Percentiles rank a stretch among this genome's conserved stretches.
Conservation (phyloP, 2,329 filamentous ascomycete species). For the Colletotrichum lindemuthianum region DNA sequence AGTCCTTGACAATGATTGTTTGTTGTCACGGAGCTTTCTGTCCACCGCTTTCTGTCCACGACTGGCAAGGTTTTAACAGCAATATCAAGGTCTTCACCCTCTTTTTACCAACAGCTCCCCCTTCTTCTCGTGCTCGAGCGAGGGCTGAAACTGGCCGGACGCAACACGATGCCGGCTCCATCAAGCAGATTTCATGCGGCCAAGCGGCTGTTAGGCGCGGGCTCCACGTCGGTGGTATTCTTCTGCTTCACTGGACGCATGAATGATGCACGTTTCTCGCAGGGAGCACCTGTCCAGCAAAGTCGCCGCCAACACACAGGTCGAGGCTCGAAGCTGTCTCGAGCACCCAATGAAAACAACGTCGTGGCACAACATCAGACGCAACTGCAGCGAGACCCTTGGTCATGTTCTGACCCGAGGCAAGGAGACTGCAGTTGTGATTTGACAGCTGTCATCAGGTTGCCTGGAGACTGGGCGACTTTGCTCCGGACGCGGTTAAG, state of each 20-base stretch:
- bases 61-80: too few species aligned
- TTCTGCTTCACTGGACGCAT: constrained; percentile 21
- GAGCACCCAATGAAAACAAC: background rate
- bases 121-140: background rate
- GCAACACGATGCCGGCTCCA: constrained; percentile 18
- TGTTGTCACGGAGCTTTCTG: too few species aligned
- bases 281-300: constrained; percentile 23
- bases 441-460: constrained; percentile 31
- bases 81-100: background rate
- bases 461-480: constrained; percentile 17
- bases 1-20: too few species aligned
- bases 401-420: constrained; percentile 5
- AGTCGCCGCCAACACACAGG: constrained; percentile 17
- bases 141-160: constrained; percentile 26
- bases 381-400: constrained; percentile 25
- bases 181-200: constrained; percentile 30
- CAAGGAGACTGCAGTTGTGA: constrained; percentile 33
- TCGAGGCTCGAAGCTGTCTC: background rate
- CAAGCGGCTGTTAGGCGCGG: constrained; percentile 26
- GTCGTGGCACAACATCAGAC: constrained; percentile 32
- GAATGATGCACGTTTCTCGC: constrained; percentile 32
- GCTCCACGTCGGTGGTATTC: constrained; percentile 18
- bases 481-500: background rate
- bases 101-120: background rate
- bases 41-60: too few species aligned